Conservation (phyloP, 73 alveolate genomes). For the Durusdinium trenchii region DNA sequence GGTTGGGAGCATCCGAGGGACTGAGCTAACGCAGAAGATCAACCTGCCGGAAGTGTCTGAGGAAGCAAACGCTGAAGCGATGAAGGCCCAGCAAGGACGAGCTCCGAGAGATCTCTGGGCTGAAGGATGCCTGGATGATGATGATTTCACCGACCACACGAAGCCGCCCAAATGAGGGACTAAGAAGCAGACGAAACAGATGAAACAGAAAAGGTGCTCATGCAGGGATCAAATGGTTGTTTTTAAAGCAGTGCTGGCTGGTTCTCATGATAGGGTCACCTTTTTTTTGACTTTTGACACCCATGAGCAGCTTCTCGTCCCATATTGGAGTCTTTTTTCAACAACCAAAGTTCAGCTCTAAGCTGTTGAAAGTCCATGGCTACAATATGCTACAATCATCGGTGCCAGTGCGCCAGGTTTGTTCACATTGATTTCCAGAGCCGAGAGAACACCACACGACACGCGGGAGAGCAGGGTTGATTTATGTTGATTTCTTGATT, state of each 20-base stretch:
- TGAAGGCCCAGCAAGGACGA: conserved; percentile 20
- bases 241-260: no score
- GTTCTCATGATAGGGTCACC: no score
- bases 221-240: not conserved
- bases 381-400: no score
- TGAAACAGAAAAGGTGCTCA: not conserved
- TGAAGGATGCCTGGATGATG: conserved; percentile 91
- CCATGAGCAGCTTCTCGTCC: no score
- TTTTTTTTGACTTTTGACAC: not conserved
- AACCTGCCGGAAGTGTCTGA: conserved; percentile 57
- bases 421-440: no score
- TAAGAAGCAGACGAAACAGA: not conserved
- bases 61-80: conserved; percentile 46
- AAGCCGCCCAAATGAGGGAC: conserved; percentile 60
- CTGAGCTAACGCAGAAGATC: conserved; percentile 49
- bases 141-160: conserved; percentile 61
- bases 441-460: no score
- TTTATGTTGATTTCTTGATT: no score
- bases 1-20: conserved; percentile 83
- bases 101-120: conserved; percentile 88
- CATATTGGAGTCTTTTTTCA: no score
- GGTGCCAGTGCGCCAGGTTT: no score
- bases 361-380: no score
- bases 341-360: no score
- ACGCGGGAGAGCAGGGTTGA: no score